Base-by-base conservation (phyloP, 2,329 filamentous ascomycete genomes). In the Colletotrichum costaricense region DNA sequence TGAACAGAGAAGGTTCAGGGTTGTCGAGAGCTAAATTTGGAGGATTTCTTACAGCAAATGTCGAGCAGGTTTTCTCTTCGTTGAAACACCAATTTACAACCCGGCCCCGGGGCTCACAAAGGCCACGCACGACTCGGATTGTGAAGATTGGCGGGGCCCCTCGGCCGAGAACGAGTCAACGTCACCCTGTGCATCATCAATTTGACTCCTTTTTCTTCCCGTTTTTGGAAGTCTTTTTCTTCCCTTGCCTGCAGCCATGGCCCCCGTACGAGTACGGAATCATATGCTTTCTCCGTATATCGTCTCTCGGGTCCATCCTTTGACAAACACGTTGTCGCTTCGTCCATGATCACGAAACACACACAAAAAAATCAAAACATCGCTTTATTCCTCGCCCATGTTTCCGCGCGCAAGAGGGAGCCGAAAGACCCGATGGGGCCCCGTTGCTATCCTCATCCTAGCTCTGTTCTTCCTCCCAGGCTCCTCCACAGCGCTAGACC, bases 401-500 rank as follows among this genome's bases (percentile, higher is more conserved):
- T 19, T 22, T 22, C 59, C 59, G 38, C 19, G 5, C 24, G 42
- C 19, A 49, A 49, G 5, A 49, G 33, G 11, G 26, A 62, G 24
- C 59, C 38, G 24, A 49, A 30, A 35, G 26, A 46, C 38, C 59
- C 42, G 57, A 35, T 35, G 11, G 12, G 3, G 42, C 16, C 42
- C 30, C 55, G 1, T 57, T 33, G 1, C 26, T 12, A 3, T 11
- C 30, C 57, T 59, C 24, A 14, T 14, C 19, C 42, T 9, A 24
- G 42, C 19, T 46, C 42, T 46, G 16, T 46, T 46, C 42, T n/a
- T 46, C 14, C 19, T 46, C 19, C 16, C 19, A 42, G 33, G 11
- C 30, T 63, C 63, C 60, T 67, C 69, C 57, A 71, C 35, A 35
- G 26, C 52, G 42, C 69, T 63, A 52, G 42, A 68, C 69, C 69